Conservation (phyloP, 345 rosid species). For the Melaleuca quinquenervia region DNA sequence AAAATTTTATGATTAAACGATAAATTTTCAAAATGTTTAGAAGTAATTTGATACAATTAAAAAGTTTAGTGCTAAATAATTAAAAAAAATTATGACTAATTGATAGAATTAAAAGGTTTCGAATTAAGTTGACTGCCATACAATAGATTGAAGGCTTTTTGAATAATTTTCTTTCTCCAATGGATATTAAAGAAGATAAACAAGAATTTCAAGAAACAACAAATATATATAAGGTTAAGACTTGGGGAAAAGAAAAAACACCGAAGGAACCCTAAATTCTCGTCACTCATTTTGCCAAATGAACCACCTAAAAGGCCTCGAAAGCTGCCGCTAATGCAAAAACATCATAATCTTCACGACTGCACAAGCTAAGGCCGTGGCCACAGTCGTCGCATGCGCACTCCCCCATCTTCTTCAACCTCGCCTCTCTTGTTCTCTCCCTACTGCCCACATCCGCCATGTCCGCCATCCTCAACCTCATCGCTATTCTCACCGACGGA, state of each 20-base stretch:
- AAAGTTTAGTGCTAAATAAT: no score
- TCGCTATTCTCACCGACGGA: constrained; percentile 29
- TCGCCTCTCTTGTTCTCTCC: constrained; percentile 3
- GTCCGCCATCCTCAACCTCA: constrained; percentile 10
- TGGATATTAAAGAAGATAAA: background rate
- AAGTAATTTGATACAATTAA: no score
- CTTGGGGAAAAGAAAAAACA: background rate
- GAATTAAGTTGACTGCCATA: no score
- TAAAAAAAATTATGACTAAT: no score
- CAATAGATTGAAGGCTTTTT: no score
- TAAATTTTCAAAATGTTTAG: no score
- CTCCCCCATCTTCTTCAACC: background rate
- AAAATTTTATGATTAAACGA: no score
- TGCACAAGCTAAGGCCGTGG: constrained; percentile 1
- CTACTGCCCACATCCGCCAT: background rate
- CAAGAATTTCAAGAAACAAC: background rate
- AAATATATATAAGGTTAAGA: background rate
- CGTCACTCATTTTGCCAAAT: background rate
- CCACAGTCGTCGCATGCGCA: constrained; percentile 18
- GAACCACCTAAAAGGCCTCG: constrained; percentile 20
- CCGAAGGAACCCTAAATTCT: background rate
- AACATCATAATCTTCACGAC: constrained; percentile 24
- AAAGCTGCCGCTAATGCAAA: constrained; percentile 37
- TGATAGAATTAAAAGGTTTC: no score
- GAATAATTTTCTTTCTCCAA: no score